Base-by-base conservation (phyloP, 768 basidiomycete species). In the Mycena latifolia region DNA sequence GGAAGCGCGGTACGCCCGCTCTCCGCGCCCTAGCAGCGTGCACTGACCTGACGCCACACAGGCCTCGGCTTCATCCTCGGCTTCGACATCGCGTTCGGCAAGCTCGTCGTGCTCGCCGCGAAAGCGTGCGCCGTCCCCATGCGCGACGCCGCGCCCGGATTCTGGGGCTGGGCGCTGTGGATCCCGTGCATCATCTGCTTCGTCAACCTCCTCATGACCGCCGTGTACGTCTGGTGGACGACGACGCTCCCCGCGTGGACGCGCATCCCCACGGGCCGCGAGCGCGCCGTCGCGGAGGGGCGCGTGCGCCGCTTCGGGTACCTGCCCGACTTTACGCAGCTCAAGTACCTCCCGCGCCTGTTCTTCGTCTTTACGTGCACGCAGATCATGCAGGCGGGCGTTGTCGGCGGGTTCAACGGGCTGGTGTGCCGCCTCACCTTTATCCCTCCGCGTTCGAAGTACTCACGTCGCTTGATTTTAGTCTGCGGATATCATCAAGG, bases 61-160 rank as follows among this genome's bases (percentile, higher is more conserved):
- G 46, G 46, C 46, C 46, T 27, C 46, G 46, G 46, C 11, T 48
- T 48, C 46, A n/a, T 48, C 20, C 24, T 48, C 46, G 46, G 46
- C 24, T 48, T 48, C 46, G 46, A 48, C 46, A 48, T 48, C 46
- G 46, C 46, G 46, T 48, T 27, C 46, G 46, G 46, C n/a, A 48
- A 48, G 46, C 10, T 48, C 25, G 46, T 48, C 24, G 46, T 48
- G 12, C 46, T 48, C 46, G 46, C 46, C 46, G 46, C 46, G 5
- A 48, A 48, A 25, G 46, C 46, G n/a, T 48, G 46, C 25, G 46
- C 46, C 46, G 46, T 48, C 11, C 46, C 46, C 25, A 48, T 48
- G 46, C 46, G 46, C 14, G 46, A 48, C 46, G 46, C 46, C n/a
- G 24, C 20, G 12, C 46, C 46, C 5, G 24, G 24, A 9, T 48